phyloP scores from a whole-genome alignment of 179 eudicot genomes.

The Corrigiola litoralis region DNA sequence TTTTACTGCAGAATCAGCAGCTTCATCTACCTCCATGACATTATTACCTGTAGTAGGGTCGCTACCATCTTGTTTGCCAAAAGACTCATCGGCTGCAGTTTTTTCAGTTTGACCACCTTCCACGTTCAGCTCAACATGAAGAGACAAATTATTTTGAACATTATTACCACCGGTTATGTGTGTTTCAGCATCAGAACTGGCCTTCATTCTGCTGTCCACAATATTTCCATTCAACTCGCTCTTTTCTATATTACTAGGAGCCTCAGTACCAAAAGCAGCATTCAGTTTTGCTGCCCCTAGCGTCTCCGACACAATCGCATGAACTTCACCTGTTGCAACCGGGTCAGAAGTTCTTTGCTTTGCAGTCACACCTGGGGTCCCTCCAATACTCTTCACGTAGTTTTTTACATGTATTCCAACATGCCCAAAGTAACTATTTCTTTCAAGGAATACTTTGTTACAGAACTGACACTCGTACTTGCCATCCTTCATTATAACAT shows the following conservation, averaged over 20 bases:
- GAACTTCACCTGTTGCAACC: constrained; percentile 21
- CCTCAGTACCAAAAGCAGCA: constrained; percentile 15
- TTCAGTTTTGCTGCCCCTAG: constrained; percentile 23
- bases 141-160: constrained; percentile 21
- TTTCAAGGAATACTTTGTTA: constrained; percentile 59
- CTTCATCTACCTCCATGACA: constrained; percentile 21
- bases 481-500: constrained; percentile 55
- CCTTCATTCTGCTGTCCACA: constrained; percentile 13
- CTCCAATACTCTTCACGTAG: constrained; percentile 51
- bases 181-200: constrained; percentile 28
- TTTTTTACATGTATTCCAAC: constrained; percentile 68
- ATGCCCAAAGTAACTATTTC: constrained; percentile 69
- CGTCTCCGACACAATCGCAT: constrained; percentile 23
- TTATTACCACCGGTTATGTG: constrained; percentile 14
- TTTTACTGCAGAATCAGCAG: constrained; percentile 22
- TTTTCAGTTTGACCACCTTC: constrained; percentile 12
- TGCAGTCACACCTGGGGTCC: constrained; percentile 28
- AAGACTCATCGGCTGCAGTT: constrained; percentile 17
- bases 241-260: constrained; percentile 20
- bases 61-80: constrained; percentile 17
- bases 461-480: constrained; percentile 78
- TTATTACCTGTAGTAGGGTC: constrained; percentile 16
- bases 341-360: constrained; percentile 30
- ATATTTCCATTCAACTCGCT: constrained; percentile 16
- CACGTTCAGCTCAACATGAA: constrained; percentile 17